Evolutionary conservation across 2,329 filamentous ascomycete species (phyloP).

Genomic region (Chlorencoelia australis): DNA sequence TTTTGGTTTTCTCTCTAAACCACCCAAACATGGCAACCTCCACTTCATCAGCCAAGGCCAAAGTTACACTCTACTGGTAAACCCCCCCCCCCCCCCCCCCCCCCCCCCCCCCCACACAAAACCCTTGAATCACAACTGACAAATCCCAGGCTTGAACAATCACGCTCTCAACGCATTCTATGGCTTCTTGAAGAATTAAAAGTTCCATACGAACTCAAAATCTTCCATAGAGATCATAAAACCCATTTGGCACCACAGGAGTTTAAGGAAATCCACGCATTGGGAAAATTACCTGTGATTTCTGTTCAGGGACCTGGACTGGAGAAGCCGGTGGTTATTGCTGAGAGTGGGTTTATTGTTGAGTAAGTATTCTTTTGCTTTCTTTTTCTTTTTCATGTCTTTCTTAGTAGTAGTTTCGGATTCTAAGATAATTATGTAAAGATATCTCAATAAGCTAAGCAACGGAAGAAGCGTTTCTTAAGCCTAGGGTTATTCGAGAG

Average conservation of each 20-base stretch:
- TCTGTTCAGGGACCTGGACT: conserved; percentile 41
- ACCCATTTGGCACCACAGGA: conserved; percentile 64
- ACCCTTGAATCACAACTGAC: conserved; percentile 5
- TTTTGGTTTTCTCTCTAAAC: not conserved
- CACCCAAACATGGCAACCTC: conserved; percentile 2
- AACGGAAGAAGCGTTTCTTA: too few relatives aligned
- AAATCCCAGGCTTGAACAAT: conserved; percentile 24
- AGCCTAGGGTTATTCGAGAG: too few relatives aligned
- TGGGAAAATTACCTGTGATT: conserved; percentile 80
- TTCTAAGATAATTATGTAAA: too few relatives aligned
- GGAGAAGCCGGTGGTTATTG: conserved; percentile 50
- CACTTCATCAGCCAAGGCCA: conserved; percentile 27
- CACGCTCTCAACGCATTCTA: conserved; percentile 50
- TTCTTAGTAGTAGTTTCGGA: too few relatives aligned
- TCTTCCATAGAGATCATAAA: conserved; percentile 57
- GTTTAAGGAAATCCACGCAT: conserved; percentile 67
- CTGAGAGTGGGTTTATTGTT: conserved; percentile 71
- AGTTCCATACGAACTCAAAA: conserved; percentile 68
- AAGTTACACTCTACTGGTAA: conserved; percentile 48
- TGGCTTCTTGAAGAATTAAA: conserved; percentile 64
- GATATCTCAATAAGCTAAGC: too few relatives aligned
- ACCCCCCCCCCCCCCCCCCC: not conserved
- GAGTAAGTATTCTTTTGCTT: conserved; percentile 32
- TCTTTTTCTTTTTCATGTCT: not conserved
- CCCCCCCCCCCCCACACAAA: not conserved